A percentile compares a stretch with the other conserved stretches of the same genome.
Conservation (phyloP, 768 basidiomycete species). For the Lentinus brumalis region DNA sequence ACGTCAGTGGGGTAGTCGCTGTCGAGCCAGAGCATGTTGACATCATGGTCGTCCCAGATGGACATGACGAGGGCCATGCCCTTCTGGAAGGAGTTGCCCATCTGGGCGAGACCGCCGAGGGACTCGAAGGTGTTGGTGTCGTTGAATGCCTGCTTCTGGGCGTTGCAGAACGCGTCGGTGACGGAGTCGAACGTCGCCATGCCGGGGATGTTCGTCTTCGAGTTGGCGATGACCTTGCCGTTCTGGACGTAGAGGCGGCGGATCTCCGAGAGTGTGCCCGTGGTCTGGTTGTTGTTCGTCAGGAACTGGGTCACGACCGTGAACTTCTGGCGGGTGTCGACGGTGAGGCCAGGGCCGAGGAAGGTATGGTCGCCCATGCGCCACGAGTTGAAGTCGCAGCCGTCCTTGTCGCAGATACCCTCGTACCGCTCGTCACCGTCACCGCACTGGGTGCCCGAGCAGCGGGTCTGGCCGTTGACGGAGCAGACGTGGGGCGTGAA, state of each 20-base stretch:
- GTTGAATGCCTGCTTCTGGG: conserved; percentile 52
- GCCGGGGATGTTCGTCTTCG: conserved; percentile 47
- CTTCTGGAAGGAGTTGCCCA: conserved; percentile 37
- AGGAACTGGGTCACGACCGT: conserved; percentile 65
- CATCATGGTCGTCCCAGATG: conserved; percentile 58
- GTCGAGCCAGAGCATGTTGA: conserved; percentile 34
- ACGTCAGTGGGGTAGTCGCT: conserved; percentile 28
- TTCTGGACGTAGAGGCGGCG: conserved; percentile 59
- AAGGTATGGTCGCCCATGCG: conserved; percentile 52
- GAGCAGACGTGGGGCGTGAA: conserved; percentile 33
- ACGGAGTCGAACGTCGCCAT: conserved; percentile 47
- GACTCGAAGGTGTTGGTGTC: conserved; percentile 45
- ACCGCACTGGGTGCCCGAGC: conserved; percentile 43
- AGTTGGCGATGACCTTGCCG: conserved; percentile 55
- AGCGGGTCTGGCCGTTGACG: conserved; percentile 48
- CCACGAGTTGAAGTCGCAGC: conserved; percentile 67
- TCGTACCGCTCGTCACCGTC: conserved; percentile 37
- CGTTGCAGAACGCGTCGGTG: conserved; percentile 50
- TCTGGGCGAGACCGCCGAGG: conserved; percentile 43
- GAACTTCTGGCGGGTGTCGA: conserved; percentile 54
- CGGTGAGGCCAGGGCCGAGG: conserved; percentile 48
- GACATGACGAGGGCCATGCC: conserved; percentile 53
- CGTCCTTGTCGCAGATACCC: conserved; percentile 55
- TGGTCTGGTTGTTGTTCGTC: conserved; percentile 45
- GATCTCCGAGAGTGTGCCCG: conserved; percentile 54